phyloP scores from a whole-genome alignment of 345 rosid species.

The Kernera saxatilis region DNA sequence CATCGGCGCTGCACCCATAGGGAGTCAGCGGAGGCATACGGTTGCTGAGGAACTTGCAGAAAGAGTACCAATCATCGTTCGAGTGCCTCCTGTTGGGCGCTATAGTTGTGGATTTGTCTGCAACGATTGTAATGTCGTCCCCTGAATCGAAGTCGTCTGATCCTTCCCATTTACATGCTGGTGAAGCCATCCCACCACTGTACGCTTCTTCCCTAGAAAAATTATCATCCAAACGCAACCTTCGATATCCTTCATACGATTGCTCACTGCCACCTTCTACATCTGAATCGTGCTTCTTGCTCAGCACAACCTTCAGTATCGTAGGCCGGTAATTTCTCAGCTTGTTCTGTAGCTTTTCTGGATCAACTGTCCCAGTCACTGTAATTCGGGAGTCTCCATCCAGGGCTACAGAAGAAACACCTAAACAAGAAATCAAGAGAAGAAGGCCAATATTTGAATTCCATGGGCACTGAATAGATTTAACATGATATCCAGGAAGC shows the following conservation, averaged over 20 bases:
- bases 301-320: neutral
- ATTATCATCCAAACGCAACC: neutral
- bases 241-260: neutral
- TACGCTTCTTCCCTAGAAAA: neutral
- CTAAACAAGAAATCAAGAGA: neutral
- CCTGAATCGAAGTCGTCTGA: neutral
- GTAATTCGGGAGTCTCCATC: neutral
- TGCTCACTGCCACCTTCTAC: neutral
- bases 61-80: slow-evolving; percentile 61
- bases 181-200: too few relatives aligned
- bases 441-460: neutral
- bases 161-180: too few relatives aligned
- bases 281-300: neutral
- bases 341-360: neutral
- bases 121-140: neutral
- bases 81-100: slow-evolving; percentile 36
- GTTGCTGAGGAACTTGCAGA: slow-evolving; percentile 45
- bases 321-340: slow-evolving; percentile 1
- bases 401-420: neutral
- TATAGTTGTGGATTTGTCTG: neutral
- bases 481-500: neutral
- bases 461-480: neutral
- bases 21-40: neutral
- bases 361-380: neutral
- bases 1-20: neutral